These are phyloP conservation scores for Lactifluus pinguis DNA, from an alignment of 768 basidiomycete genomes.

Conservation along the genomic window DNA sequence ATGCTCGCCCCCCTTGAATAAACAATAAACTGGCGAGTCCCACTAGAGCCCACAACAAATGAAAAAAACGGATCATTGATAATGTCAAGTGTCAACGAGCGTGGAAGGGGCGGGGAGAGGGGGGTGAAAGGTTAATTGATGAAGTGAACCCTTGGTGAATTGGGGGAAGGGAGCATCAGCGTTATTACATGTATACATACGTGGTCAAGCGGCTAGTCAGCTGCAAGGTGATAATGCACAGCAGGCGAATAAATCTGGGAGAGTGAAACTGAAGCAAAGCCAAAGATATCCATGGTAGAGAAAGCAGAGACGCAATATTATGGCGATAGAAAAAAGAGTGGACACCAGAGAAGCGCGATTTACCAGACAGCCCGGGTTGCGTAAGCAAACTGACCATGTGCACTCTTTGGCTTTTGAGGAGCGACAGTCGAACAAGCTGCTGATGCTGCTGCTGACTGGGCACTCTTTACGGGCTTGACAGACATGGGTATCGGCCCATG, in stretches of 20 bases:
- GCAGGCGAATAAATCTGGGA: not conserved
- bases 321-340: not conserved
- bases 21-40: constrained; percentile 7
- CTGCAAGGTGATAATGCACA: not conserved
- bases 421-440: not conserved
- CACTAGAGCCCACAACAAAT: not conserved
- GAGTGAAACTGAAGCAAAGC: not conserved
- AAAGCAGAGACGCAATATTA: not conserved
- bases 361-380: constrained; percentile 16
- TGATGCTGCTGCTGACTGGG: not conserved
- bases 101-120: too few species aligned
- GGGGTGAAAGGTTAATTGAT: not conserved
- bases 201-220: not conserved
- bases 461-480: constrained; percentile 1
- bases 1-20: constrained; percentile 13
- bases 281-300: not conserved
- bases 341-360: not conserved
- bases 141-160: constrained; percentile 5
- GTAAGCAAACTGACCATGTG: constrained; percentile 13
- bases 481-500: not conserved
- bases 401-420: constrained; percentile 12
- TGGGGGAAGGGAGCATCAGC: constrained; percentile 8
- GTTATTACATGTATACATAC: constrained; percentile 18
- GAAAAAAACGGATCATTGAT: not conserved
- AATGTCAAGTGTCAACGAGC: not conserved